Base-by-base conservation (phyloP, 2,329 filamentous ascomycete species). In the Xylariaceae sp. region DNA sequence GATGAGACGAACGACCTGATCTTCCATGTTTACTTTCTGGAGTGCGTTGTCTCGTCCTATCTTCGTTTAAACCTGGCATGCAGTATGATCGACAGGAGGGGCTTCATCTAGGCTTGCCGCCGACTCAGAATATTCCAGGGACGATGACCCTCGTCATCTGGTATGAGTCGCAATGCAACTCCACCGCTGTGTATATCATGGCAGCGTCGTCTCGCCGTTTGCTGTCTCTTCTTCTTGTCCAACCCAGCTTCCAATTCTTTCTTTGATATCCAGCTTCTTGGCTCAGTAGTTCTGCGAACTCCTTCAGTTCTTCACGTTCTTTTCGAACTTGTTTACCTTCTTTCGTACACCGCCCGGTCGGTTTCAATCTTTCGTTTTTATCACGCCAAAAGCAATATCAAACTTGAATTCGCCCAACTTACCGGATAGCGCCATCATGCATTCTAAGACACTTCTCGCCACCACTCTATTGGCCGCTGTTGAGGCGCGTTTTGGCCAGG, bases 401-500 rank as follows among this genome's bases (percentile, higher is more conserved):
- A 28, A 28, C 22, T 7, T 28, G 7, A 28, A 28, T 28, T 28
- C 22, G 4, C 22, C 22, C 7, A 28, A 28, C 22, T 28, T 28
- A 7, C 7, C 22, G 22, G 7, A 28, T 28, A 4, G 22, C 22
- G 22, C 50, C 62, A 73, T 57, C 53, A 79, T 79, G 75, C 72
- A 74, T 59, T 63, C 69, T 62, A 75, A 75, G 63, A 48, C 67
- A 41, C 48, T 71, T 56, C 49, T 76, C 58, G 59, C 77, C 54
- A 63, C 73, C 42, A 64, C 67, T 63, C 63, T 79, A 39, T 53
- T 75, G 63, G 74, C 75, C 39, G 61, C 73, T 44, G 72, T 70
- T 56, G 71, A 80, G 56, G 79, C 79, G 54, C 76, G 84, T 59
- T 87, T 88, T 67, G 79, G 79, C 42, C 82, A 86, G 69, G 84